Evolutionary conservation across 169 alveolate species (phyloP).

Genomic region (Cryptosporidium canis): DNA sequence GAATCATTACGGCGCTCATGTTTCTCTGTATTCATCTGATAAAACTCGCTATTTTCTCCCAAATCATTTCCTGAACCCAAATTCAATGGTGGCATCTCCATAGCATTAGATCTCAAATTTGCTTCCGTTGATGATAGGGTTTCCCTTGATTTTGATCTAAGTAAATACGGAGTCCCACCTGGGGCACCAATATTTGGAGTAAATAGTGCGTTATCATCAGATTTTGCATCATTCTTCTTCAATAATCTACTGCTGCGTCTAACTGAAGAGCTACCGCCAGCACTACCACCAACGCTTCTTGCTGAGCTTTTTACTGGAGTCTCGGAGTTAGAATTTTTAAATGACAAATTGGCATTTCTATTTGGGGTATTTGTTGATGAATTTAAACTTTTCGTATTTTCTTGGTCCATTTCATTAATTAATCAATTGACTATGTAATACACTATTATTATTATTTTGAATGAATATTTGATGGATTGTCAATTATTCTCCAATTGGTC

Average conservation of each 20-base stretch:
- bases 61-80: constrained; percentile 3
- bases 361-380: neutral
- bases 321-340: neutral
- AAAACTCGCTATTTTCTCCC: constrained; percentile 23
- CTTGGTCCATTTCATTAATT: constrained; percentile 44
- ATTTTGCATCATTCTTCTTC: neutral
- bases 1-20: neutral
- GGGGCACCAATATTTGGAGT: constrained; percentile 65
- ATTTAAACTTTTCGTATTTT: constrained; percentile 32
- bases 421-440: neutral
- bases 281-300: neutral
- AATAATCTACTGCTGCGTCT: neutral
- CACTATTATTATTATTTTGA: neutral
- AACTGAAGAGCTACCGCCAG: constrained; percentile 23
- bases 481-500: neutral
- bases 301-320: constrained; percentile 9
- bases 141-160: constrained; percentile 55
- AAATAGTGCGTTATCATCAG: neutral
- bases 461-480: neutral
- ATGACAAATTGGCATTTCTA: neutral
- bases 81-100: constrained; percentile 57
- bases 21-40: neutral
- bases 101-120: neutral
- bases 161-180: constrained; percentile 61
- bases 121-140: neutral